Percentiles rank a stretch among this genome's conserved stretches.
These are phyloP conservation scores for Colletotrichum truncatum DNA, from an alignment of 2,329 filamentous ascomycete species.

Conservation along the genomic window DNA sequence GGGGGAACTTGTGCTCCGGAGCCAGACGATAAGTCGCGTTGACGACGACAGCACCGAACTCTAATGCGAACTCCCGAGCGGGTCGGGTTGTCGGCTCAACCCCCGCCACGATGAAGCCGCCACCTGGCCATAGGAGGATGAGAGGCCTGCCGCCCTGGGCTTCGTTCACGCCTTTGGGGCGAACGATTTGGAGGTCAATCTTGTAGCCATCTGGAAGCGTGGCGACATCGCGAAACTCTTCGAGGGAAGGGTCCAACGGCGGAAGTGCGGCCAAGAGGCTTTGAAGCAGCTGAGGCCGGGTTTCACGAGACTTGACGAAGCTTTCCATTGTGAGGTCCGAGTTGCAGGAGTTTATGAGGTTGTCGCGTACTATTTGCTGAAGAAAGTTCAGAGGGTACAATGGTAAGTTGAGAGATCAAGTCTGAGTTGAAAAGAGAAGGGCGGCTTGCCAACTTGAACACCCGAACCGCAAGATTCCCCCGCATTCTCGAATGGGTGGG, in stretches of 20 bases:
- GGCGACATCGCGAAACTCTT: constrained; percentile 18
- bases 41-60: constrained; percentile 45
- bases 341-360: background rate
- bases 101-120: constrained; percentile 21
- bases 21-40: constrained; percentile 61
- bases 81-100: constrained; percentile 14
- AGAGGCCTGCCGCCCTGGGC: background rate
- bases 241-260: constrained; percentile 6
- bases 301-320: constrained; percentile 6
- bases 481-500: background rate
- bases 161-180: background rate
- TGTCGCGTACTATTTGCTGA: no score
- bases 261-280: constrained; percentile 18
- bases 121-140: background rate
- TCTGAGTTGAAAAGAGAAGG: background rate
- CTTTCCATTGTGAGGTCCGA: background rate
- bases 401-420: background rate
- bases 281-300: constrained; percentile 4
- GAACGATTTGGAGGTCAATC: constrained; percentile 18
- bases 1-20: constrained; percentile 59
- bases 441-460: background rate
- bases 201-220: constrained; percentile 16
- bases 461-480: background rate
- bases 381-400: background rate
- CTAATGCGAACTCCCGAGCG: constrained; percentile 29